Evolutionary conservation across 345 rosid genomes (phyloP).

Genomic region (Citrus inodora): DNA sequence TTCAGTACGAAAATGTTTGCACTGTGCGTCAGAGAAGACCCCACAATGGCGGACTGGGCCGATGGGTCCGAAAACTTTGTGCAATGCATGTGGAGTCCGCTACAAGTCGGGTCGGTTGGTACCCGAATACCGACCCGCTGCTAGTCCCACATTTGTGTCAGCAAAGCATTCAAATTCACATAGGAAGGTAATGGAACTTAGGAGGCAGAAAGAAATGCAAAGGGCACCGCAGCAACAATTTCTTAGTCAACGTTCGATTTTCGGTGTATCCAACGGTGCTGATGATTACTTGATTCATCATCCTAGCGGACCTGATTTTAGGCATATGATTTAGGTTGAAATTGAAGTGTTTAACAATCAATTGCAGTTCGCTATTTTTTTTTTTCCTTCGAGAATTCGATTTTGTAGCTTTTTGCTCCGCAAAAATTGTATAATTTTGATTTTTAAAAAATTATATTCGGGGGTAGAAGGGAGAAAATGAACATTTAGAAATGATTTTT

Average conservation of each 20-base stretch:
- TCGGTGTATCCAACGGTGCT: conserved; percentile 43
- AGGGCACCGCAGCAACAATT: conserved; percentile 41
- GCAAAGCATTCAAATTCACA: conserved; percentile 75
- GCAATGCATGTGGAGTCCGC: conserved; percentile 82
- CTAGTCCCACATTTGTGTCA: conserved; percentile 65
- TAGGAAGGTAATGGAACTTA: conserved; percentile 72
- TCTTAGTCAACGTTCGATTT: conserved; percentile 41
- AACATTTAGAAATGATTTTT: conserved; percentile 2
- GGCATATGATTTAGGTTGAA: conserved; percentile 44
- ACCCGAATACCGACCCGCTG: conserved; percentile 74
- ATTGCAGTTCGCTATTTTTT: conserved; percentile 10
- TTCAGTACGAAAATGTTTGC: conserved; percentile 46
- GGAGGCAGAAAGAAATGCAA: conserved; percentile 58
- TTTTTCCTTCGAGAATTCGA: background rate
- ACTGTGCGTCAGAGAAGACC: conserved; percentile 66
- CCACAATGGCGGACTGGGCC: conserved; percentile 89
- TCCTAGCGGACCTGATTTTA: conserved; percentile 33
- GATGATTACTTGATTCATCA: conserved; percentile 51
- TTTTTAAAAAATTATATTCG: background rate
- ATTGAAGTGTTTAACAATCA: background rate
- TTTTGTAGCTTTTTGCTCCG: conserved; percentile 9
- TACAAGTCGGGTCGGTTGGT: conserved; percentile 75
- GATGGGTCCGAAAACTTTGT: conserved; percentile 67
- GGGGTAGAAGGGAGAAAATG: background rate
- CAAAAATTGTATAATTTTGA: background rate